Base-by-base conservation (phyloP, 2,329 filamentous ascomycete species). In the Claviceps fusiformis region DNA sequence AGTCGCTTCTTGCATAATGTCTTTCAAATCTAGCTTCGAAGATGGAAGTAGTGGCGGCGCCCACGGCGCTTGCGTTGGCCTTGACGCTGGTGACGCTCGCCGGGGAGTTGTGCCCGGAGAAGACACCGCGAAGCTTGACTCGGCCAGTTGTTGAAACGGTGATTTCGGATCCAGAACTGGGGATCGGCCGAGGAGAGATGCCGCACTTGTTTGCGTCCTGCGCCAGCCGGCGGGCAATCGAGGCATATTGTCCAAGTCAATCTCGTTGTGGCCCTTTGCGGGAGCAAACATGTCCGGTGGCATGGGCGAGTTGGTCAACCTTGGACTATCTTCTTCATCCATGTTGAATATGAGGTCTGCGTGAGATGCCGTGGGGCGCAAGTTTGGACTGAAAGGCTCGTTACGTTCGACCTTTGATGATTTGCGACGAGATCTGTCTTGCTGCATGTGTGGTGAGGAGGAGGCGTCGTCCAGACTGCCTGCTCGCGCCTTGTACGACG, bases 281-380 rank as follows among this genome's bases (percentile, higher is more conserved):
- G 61, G 58, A 33, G 61, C 58, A 7, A 58, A 55, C 29, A 53
- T 24, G 13, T 55, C 53, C 13, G 64, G 62, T 9, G 64, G 66
- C 13, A 54, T 51, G 3, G 70, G 66, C 51, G 67, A 19, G 19
- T 19, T 72, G 31, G 59, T 58, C 8, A 61, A 55, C 1, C 60
- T 61, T 7, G 67, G 62, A 0, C 63, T 59, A 10, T 76, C 77
- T 47, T 90, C 89, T 43, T 95, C 90, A 56, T 95, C 92, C 90
- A 96, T 96, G 60, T 89, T 83, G 65, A 96, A 96, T 68, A 95
- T 95, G 54, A 96, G 76, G 61, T 96, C 91, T 43, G 77, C 77
- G 1, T 78, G 73, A 0, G 86, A 91, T 24, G 77, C 77, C 62
- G 82, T 89, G 1, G 85, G 77, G 54, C 81, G 83, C 48, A 93